Conservation (phyloP, 2,329 filamentous ascomycete species). For the Aspergillus luchuensis region DNA sequence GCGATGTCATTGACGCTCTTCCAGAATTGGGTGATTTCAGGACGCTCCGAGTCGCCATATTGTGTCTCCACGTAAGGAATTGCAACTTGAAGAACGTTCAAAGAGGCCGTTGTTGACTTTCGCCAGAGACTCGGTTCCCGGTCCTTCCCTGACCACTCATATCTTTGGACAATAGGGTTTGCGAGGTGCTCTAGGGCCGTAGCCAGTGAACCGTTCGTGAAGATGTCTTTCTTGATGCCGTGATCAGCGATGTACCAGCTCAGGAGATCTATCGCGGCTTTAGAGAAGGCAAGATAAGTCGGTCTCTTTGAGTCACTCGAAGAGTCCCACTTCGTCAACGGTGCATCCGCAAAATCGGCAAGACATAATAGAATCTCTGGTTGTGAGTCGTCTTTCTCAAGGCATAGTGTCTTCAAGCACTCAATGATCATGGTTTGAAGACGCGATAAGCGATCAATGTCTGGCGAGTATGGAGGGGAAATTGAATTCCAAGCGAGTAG, state of each 20-base stretch:
- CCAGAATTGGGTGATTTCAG: slow-evolving; percentile 66
- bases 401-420: slow-evolving; percentile 39
- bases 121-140: slow-evolving; percentile 76
- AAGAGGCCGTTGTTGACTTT: slow-evolving; percentile 70
- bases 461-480: slow-evolving; percentile 41
- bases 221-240: slow-evolving; percentile 64
- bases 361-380: slow-evolving; percentile 48
- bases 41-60: slow-evolving; percentile 30
- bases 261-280: slow-evolving; percentile 73
- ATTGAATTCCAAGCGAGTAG: slow-evolving; percentile 72
- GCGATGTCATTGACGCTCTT: slow-evolving; percentile 64
- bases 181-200: slow-evolving; percentile 67
- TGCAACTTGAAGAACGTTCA: slow-evolving; percentile 68
- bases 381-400: slow-evolving; percentile 42
- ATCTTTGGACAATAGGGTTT: slow-evolving; percentile 75
- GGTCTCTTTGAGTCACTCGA: slow-evolving; percentile 56
- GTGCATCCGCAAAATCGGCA: slow-evolving; percentile 70
- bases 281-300: slow-evolving; percentile 88
- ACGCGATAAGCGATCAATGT: slow-evolving; percentile 42
- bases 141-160: slow-evolving; percentile 71
- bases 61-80: slow-evolving; percentile 61
- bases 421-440: slow-evolving; percentile 39
- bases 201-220: slow-evolving; percentile 66
- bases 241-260: slow-evolving; percentile 44
- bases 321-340: slow-evolving; percentile 41